Conservation (phyloP, 1,284 basidiomycete genomes). For the Heterobasidion parviporum region DNA sequence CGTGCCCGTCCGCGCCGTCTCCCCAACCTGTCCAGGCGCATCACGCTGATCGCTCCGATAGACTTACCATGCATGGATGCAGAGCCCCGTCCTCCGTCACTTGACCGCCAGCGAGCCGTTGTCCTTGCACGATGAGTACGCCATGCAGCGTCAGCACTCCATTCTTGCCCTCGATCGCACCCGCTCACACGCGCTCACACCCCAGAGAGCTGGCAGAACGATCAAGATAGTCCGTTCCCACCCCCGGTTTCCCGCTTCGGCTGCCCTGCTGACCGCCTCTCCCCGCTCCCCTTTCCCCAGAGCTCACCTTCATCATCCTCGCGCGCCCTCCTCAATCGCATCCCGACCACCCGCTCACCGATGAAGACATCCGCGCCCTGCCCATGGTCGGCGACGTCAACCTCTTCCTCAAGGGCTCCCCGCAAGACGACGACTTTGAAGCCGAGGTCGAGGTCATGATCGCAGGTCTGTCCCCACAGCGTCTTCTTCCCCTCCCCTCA, state of each 20-base stretch:
- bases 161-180: not conserved
- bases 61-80: slow-evolving; percentile 94
- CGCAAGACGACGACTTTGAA: slow-evolving; percentile 38
- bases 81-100: slow-evolving; percentile 61
- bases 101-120: slow-evolving; percentile 86
- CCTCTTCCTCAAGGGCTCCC: slow-evolving; percentile 67
- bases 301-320: slow-evolving; percentile 89
- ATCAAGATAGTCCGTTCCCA: slow-evolving; percentile 68
- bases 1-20: slow-evolving; percentile 39
- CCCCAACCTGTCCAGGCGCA: not conserved
- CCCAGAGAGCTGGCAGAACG: slow-evolving; percentile 77
- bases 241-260: not conserved
- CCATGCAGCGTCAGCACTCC: slow-evolving; percentile 76
- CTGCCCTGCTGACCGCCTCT: not conserved
- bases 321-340: slow-evolving; percentile 24
- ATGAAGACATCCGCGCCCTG: slow-evolving; percentile 24
- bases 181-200: not conserved
- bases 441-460: slow-evolving; percentile 81
- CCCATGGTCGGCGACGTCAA: slow-evolving; percentile 93
- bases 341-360: slow-evolving; percentile 21
- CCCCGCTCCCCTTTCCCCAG: slow-evolving; percentile 24
- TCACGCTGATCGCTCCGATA: slow-evolving; percentile 19
- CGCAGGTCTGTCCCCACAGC: slow-evolving; percentile 39
- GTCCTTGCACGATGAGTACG: slow-evolving; percentile 77
- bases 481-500: not conserved